These are phyloP conservation scores for Pleurotus pulmonarius DNA, from an alignment of 768 basidiomycete genomes.

Conservation along the genomic window DNA sequence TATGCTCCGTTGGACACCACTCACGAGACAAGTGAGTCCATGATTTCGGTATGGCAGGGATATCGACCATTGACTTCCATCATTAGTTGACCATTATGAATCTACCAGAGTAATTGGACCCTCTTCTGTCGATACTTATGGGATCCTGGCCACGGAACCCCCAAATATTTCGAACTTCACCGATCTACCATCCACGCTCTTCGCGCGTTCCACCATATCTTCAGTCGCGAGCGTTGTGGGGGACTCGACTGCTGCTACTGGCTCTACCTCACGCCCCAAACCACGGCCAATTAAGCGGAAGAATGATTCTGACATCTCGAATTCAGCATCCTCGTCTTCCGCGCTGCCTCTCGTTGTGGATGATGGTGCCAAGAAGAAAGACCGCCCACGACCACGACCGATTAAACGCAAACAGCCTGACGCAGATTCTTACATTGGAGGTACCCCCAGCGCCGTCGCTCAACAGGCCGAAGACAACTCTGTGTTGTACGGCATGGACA, in stretches of 20 bases:
- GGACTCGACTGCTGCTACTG: slow-evolving; percentile 9
- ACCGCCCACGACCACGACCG: not conserved
- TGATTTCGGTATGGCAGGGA: not conserved
- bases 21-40: not conserved
- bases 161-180: not conserved
- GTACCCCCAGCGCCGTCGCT: no score
- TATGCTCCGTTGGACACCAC: not conserved
- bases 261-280: slow-evolving; percentile 6
- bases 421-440: not conserved
- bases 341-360: not conserved
- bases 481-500: slow-evolving; percentile 26
- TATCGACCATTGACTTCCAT: no score
- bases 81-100: not conserved
- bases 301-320: not conserved
- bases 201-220: not conserved
- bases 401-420: not conserved
- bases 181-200: not conserved
- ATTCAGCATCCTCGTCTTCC: not conserved
- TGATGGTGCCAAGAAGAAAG: slow-evolving; percentile 1
- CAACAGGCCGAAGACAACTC: not conserved
- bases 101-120: not conserved
- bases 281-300: slow-evolving; percentile 9
- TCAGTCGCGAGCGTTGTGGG: slow-evolving; percentile 11
- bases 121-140: not conserved
- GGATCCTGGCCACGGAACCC: not conserved